Evolutionary conservation across 164 flowering plant genomes (phyloP).

Genomic region (Aristolochia contorta): DNA sequence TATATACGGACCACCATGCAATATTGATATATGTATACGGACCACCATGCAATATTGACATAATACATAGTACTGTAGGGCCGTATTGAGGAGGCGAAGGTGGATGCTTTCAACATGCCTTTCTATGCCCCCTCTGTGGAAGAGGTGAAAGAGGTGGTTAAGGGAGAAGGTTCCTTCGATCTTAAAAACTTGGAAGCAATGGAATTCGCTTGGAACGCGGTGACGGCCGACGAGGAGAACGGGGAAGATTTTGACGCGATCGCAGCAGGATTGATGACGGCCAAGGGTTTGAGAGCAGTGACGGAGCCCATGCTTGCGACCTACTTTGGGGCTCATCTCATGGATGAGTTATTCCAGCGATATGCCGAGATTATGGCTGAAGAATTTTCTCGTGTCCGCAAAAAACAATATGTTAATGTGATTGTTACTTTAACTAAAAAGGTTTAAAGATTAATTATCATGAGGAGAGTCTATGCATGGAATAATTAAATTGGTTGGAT

Average conservation of each 20-base stretch:
- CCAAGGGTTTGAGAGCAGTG: slow-evolving; percentile 37
- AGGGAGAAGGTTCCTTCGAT: slow-evolving; percentile 40
- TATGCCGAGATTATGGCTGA: slow-evolving; percentile 48
- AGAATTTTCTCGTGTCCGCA: slow-evolving; percentile 17
- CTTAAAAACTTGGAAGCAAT: slow-evolving; percentile 17
- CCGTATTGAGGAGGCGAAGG: slow-evolving; percentile 28
- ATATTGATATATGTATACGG: too few relatives aligned
- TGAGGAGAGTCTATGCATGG: too few relatives aligned
- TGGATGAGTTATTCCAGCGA: slow-evolving; percentile 44
- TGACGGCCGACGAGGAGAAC: background rate
- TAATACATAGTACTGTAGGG: slow-evolving; percentile 24
- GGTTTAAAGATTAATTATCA: background rate
- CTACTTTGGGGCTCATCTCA: slow-evolving; percentile 59
- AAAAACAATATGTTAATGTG: background rate
- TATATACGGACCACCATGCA: too few relatives aligned
- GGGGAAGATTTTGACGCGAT: background rate
- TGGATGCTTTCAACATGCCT: slow-evolving; percentile 48
- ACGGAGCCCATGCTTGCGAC: slow-evolving; percentile 44
- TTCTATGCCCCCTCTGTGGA: slow-evolving; percentile 32
- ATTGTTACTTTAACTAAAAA: background rate
- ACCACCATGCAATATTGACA: background rate
- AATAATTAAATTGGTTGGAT: too few relatives aligned
- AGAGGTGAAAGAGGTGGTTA: slow-evolving; percentile 28
- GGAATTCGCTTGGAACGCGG: slow-evolving; percentile 20
- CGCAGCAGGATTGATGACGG: slow-evolving; percentile 8